Evolutionary conservation across 2,329 filamentous ascomycete species (phyloP), one percentile per base, ranked within the genome.

Genomic region (Sphaerostilbella broomeana): DNA sequence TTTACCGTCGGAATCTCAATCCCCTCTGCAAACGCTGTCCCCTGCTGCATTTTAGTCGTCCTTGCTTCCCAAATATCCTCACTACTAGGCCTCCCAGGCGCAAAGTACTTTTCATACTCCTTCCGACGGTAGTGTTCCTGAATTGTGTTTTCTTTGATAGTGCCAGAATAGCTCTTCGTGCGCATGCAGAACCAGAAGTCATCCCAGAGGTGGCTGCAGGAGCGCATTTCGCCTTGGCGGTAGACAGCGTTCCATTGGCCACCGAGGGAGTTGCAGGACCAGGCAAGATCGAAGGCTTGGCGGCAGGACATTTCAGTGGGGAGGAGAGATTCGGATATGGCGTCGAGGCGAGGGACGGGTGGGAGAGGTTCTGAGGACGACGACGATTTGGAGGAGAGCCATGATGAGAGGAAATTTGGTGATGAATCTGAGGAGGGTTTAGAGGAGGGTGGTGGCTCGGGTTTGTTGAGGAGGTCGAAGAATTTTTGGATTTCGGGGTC

Each of bases 131-230:
- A 86, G 61, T 81, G 77, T 33, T 78, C 77, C 44, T 70, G 69
- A 40, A 94, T 73, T 51, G 72, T 70, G 37, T 69, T 73, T 44
- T 75, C 78, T 52, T 78, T 77, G 49, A 78, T 66, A 29, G 71
- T 64, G 17, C 76, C 73, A 1, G 71, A 61, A 54, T 79, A 79
- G 2, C 73, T 72, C 53, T 83, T 80, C 25, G 80, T 81, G 48
- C 86, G 81, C 89, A 97, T 95, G 70, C 92, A 98, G 67, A 95
- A 90, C 85, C 89, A 94, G 64, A 95, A 97, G 62, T 95, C 86
- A 45, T 82, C 76, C 88, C 90, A 95, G 47, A 88, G 81, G 50
- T 94, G 84, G 46, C 72, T 77, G 70, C 92, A 98, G 4, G 76
- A 73, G 30, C 82, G 77, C 54, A 94, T 68, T 28, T 71, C 67